A percentile compares a stretch with the other conserved stretches of the same genome.
Evolutionary conservation across 75 land plant genomes (phyloP).

Genomic region (Picea glauca): DNA sequence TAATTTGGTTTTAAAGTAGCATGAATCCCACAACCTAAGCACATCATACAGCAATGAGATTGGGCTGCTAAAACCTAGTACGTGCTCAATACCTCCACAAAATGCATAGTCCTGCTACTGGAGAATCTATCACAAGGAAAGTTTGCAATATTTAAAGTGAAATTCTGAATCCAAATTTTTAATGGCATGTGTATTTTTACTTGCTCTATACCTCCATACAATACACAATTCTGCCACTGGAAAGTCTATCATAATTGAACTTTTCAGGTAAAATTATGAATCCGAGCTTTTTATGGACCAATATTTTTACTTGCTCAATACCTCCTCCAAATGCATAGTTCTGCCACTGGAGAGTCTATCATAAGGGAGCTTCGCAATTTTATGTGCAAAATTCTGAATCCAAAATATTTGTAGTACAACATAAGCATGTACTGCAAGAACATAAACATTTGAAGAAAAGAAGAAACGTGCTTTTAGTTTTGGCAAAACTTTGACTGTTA

Average conservation of each 20-base stretch:
- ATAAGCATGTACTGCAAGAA: neutral
- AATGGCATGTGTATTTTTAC: too few relatives aligned
- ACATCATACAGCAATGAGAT: neutral
- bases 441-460: too few relatives aligned
- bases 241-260: too few relatives aligned
- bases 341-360: neutral
- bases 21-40: neutral
- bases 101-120: neutral
- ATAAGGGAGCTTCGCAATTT: neutral
- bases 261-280: too few relatives aligned
- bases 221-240: too few relatives aligned
- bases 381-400: neutral
- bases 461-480: neutral
- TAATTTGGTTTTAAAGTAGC: too few relatives aligned
- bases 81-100: neutral
- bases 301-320: neutral
- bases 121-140: too few relatives aligned
- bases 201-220: neutral
- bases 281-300: too few relatives aligned
- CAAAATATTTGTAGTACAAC: neutral
- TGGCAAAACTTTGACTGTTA: neutral
- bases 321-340: neutral
- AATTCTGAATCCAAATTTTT: too few relatives aligned
- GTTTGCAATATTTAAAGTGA: too few relatives aligned
- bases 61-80: neutral